phyloP scores from a whole-genome alignment of 1,284 basidiomycete genomes.

The Tilletia indica region DNA sequence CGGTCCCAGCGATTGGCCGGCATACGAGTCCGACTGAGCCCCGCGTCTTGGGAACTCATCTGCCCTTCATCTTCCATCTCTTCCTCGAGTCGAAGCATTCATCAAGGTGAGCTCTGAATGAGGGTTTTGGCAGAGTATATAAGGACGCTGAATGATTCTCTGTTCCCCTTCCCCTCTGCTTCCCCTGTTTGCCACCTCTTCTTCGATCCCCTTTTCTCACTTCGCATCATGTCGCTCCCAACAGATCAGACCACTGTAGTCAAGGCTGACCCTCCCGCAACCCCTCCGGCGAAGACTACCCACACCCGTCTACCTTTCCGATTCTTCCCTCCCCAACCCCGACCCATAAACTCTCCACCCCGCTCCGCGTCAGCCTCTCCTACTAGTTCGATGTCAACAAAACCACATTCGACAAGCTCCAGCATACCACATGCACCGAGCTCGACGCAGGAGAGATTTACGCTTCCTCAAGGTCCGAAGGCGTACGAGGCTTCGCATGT shows the following conservation, averaged over 20 bases:
- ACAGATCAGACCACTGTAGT: background rate
- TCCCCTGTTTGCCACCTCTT: no score
- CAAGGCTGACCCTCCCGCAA: background rate
- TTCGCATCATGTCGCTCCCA: no score
- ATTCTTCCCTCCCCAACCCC: background rate
- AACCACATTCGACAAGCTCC: background rate
- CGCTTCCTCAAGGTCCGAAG: constrained; percentile 4
- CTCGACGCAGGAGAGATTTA: constrained; percentile 5
- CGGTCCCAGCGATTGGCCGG: no score
- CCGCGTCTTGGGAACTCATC: no score
- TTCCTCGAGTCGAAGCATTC: no score
- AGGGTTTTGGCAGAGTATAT: no score
- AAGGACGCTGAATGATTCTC: no score
- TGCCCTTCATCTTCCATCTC: no score
- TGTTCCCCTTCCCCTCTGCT: no score
- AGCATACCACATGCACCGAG: background rate
- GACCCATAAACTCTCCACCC: background rate
- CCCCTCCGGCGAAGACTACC: background rate
- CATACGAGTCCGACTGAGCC: no score
- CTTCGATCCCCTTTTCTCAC: no score
- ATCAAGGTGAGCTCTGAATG: no score
- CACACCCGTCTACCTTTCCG: background rate
- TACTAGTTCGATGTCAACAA: background rate
- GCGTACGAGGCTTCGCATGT: background rate
- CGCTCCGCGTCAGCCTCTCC: background rate